These are phyloP conservation scores for Cercophora scortea DNA, from an alignment of 495 filamentous ascomycete species.

Conservation along the genomic window DNA sequence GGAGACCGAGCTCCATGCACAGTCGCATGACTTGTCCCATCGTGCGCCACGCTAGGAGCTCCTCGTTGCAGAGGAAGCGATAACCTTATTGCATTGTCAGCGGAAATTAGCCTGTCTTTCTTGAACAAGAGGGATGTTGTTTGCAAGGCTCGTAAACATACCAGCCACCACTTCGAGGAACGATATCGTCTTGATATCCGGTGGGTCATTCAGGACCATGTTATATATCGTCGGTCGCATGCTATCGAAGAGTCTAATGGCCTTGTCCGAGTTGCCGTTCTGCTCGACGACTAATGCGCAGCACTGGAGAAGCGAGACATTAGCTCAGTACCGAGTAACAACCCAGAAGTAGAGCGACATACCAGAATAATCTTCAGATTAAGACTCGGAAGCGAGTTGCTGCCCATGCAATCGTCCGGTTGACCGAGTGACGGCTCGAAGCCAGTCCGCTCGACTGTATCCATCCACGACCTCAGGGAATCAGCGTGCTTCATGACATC, in stretches of 20 bases:
- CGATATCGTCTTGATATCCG: constrained; percentile 62
- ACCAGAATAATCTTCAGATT: constrained; percentile 57
- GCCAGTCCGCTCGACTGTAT: constrained; percentile 29
- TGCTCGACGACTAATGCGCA: constrained; percentile 66
- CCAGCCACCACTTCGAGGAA: constrained; percentile 65
- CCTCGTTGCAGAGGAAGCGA: constrained; percentile 74
- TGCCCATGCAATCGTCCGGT: constrained; percentile 64
- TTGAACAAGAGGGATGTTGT: no score
- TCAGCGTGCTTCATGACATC: constrained; percentile 55
- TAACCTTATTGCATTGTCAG: constrained; percentile 38
- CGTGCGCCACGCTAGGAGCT: constrained; percentile 70
- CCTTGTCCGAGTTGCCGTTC: constrained; percentile 66
- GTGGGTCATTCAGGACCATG: constrained; percentile 56
- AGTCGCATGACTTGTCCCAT: constrained; percentile 69
- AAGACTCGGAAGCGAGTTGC: constrained; percentile 44
- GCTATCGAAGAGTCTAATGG: constrained; percentile 59
- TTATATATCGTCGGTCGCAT: constrained; percentile 62
- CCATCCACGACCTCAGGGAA: constrained; percentile 62
- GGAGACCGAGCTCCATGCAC: constrained; percentile 74
- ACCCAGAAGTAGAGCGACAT: no score
- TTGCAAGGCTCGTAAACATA: no score
- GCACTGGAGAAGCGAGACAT: constrained; percentile 37
- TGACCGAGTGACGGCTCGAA: constrained; percentile 20
- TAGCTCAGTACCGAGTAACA: no score
- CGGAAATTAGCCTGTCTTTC: no score